Evolutionary conservation across 805 yeast genomes (phyloP), one percentile per base, ranked within the genome.

Genomic region (Candida saitoana): DNA sequence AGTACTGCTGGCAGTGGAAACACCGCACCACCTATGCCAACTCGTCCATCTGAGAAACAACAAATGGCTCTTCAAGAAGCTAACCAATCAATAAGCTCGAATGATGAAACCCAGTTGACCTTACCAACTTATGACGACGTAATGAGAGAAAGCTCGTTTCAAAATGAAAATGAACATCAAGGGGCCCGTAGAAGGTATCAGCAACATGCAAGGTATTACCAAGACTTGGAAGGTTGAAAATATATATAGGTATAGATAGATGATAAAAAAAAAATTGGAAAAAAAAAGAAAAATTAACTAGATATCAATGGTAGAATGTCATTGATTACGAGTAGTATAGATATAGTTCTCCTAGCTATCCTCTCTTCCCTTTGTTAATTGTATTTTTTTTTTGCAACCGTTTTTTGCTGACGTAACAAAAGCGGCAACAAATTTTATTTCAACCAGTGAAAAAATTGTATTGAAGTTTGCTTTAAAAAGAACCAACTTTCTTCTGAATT

Each of bases 111-210:
- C 14, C 41, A 22, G 6, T 33, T 19, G 3, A 34, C 24, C 9
- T 35, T 64, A 20, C 72, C 72, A 1, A 64, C 71, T 0, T 67
- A 67, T 48, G 69, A 65, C 29, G 72, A 66, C 20, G 71, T 59
- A 5, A 48, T 65, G 41, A 46, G 56, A 19, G 69, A 64, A 38
- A 45, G 51, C 17, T 48, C 54, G 14, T 59, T 49, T 42, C 70
- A 64, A 44, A 59, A 63, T 42, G 52, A 54, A 25, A 47, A 59
- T 34, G 70, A 65, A 38, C 67, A 65, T 38, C 51, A 49, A 38
- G 41, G 64, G 14, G 69, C 68, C 3, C 43, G 69, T 34, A 52
- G 64, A 44, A 49, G 67, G 42, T 64, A 63, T 48, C 63, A 59
- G 40, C 65, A 59, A 37, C 62, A 59, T 39, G 57, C 58, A 20